Base-by-base conservation (phyloP, 139 green algal genomes). In the Marvania coccoides region DNA sequence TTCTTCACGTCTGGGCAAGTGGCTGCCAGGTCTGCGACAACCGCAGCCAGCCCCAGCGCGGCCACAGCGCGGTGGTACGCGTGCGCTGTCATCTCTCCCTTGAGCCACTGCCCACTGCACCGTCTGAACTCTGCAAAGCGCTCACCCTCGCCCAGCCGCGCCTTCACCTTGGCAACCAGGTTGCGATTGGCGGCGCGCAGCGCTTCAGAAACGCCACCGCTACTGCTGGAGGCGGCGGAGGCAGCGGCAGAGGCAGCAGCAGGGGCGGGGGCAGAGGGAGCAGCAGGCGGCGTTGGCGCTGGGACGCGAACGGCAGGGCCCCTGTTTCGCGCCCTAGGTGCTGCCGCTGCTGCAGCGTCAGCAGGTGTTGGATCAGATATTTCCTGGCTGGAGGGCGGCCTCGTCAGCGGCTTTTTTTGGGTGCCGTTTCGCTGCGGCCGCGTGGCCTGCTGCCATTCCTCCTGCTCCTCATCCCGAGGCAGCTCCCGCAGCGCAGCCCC, bases 21-120 rank as follows among this genome's bases (percentile, higher is more conserved):
- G 13, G 83, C 74, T 4, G 85, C 84, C 12, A 91, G 74, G 68
- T 92, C 77, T 0, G 84, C 70, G 26, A 84, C 71, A 3, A 92
- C 34, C 12, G 26, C 28, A 13, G 80, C 61, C 34, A 93, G 73
- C 2, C 82, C 82, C 51, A 92, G 65, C 14, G 46, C 33, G 2
- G 33, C 42, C 33, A 84, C 71, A 30, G 69, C 47, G 4, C 47
- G 36, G 30, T 90, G 81, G 65, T 83, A 88, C 37, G 66, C 53
- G 8, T 42, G 10, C 0, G 78, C 71, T 1, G 19, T 24, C 4
- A 71, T 60, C 24, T 73, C 61, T 1, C 82, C 82, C 1, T 61
- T 67, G 63, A 84, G 60, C 70, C 85, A 91, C 24, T 31, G 13
- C 31, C 30, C 54, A 19, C 40, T 64, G 29, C 57, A 30, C 58